Evolutionary conservation across 2,329 filamentous ascomycete species (phyloP), one percentile per base, ranked within the genome.

Genomic region (Lachnellula cervina): DNA sequence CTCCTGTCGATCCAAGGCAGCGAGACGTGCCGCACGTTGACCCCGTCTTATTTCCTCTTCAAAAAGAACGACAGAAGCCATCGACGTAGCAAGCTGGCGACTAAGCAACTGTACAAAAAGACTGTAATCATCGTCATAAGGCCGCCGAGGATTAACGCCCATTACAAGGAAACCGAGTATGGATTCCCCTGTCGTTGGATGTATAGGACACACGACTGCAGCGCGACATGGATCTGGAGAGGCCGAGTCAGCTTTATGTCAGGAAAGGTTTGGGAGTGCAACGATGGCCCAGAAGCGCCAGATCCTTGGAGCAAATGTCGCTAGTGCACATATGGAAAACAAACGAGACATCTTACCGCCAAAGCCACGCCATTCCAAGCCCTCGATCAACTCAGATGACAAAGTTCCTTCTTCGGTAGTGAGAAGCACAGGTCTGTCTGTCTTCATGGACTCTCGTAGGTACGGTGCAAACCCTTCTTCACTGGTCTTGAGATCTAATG

Each of bases 41-140:
- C 88, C 87, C 58, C 88, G 80, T 56, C 81, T 81, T 60, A 93
- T 91, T 68, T 94, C 89, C 62, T 93, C 89, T 68, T 93, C 89
- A 56, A 92, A 92, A 1, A 94, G 72, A 0, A 92, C 87, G 0
- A 92, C 89, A 0, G 88, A 92, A 1, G 89, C 89, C 69, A 93
- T 79, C 0, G 88, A 90, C 0, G 89, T 93, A 8, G 86, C 88
- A 8, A 93, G 75, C 67, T 93, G 89, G 21, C 88, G 80, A 47
- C 84, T 86, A 5, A 93, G 73, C 1, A 93, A 77, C 63, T 88
- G 84, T 38, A 93, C 78, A 64, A 93, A 94, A 0, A 93, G 76
- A 59, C 83, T 82, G 66, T 93, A 94, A 62, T 93, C 89, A 38
- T 88, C 84, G 63, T 94, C 88, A 64, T 89, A 94, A 0, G 87